A percentile compares a stretch with the other conserved stretches of the same genome.
phyloP scores from a whole-genome alignment of 768 basidiomycete genomes.

The Termitomyces sp. region DNA sequence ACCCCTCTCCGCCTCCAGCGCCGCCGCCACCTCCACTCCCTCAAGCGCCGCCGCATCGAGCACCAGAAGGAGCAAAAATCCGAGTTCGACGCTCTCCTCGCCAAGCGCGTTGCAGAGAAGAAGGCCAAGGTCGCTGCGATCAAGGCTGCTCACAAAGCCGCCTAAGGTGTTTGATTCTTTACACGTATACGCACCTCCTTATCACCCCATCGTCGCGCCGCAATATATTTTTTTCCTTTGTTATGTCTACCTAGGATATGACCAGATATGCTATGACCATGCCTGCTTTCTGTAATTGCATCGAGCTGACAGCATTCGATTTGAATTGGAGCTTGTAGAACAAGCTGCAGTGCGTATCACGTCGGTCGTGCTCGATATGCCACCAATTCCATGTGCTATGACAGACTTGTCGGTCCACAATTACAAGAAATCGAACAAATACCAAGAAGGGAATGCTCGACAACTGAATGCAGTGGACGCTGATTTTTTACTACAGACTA shows the following conservation, averaged over 20 bases:
- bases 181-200: background rate
- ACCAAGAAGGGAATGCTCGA: too few species aligned
- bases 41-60: slow-evolving; percentile 86
- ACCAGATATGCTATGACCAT: slow-evolving; percentile 6
- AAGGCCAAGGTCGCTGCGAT: slow-evolving; percentile 87
- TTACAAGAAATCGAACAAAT: too few species aligned
- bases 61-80: slow-evolving; percentile 93
- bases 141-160: slow-evolving; percentile 79
- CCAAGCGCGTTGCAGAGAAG: slow-evolving; percentile 91
- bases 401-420: too few species aligned
- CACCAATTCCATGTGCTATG: too few species aligned
- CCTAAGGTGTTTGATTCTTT: background rate
- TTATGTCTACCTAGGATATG: slow-evolving; percentile 10
- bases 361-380: too few species aligned
- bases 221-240: slow-evolving; percentile 6
- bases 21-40: slow-evolving; percentile 85
- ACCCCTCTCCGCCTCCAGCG: slow-evolving; percentile 95
- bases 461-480: too few species aligned
- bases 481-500: too few species aligned
- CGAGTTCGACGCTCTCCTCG: slow-evolving; percentile 84
- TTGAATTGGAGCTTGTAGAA: too few species aligned
- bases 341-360: too few species aligned
- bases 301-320: background rate
- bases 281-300: background rate
- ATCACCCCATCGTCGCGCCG: background rate